Conservation (phyloP, 1,284 basidiomycete genomes). For the Pseudozyma thailandica region DNA sequence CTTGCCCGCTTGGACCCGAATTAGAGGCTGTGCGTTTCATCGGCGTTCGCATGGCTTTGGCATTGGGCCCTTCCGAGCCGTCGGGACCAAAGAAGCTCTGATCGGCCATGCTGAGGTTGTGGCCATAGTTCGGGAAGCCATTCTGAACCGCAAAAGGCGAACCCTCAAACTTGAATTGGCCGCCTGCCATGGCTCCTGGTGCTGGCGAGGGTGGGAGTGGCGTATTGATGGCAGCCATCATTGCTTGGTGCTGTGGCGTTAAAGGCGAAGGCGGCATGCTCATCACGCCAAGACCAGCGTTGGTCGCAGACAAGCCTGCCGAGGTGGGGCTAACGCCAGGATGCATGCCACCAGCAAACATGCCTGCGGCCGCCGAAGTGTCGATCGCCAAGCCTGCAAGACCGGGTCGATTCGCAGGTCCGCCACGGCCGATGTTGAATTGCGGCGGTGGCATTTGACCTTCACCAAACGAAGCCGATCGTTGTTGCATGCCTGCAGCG, state of each 20-base stretch:
- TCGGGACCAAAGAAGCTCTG: conserved; percentile 34
- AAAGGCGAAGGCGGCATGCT: conserved; percentile 49
- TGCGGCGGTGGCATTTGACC: conserved; percentile 46
- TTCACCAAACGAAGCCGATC: conserved; percentile 45
- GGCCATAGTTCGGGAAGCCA: conserved; percentile 24
- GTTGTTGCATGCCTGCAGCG: conserved; percentile 30
- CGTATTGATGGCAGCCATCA: conserved; percentile 58
- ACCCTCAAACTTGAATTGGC: conserved; percentile 37
- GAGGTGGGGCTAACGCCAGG: conserved; percentile 34
- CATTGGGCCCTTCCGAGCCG: conserved; percentile 42
- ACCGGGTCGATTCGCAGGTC: conserved; percentile 12
- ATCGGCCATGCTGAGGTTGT: conserved; percentile 22
- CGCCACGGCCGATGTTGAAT: conserved; percentile 28
- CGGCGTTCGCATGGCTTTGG: conserved; percentile 56
- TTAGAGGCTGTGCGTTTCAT: conserved; percentile 56
- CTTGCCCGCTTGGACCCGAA: conserved; percentile 44
- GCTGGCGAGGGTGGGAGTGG: conserved; percentile 60
- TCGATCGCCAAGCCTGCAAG: conserved; percentile 47
- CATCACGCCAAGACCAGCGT: conserved; percentile 50
- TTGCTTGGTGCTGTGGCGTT: conserved; percentile 49
- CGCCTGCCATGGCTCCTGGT: conserved; percentile 23
- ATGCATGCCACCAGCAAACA: conserved; percentile 35
- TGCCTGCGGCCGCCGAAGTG: conserved; percentile 35
- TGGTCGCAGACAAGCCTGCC: conserved; percentile 35
- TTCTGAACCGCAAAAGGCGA: conserved; percentile 27